Evolutionary conservation across 805 yeast genomes (phyloP).

Genomic region (Candida maris): DNA sequence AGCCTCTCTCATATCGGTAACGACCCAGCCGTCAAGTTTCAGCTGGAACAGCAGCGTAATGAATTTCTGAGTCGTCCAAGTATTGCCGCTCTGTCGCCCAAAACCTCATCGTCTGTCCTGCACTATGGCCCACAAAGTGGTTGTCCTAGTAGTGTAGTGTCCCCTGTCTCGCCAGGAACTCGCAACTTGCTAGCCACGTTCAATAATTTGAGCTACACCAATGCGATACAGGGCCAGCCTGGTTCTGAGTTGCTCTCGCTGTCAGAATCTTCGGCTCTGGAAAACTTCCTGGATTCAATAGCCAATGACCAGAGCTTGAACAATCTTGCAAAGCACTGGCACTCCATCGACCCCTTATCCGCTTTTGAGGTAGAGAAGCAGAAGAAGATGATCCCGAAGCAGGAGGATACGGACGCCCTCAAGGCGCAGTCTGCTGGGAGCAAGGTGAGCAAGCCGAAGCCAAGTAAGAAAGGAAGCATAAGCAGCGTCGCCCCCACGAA

Average conservation of each 20-base stretch:
- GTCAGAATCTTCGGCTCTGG: slow-evolving; percentile 34
- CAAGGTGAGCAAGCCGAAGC: slow-evolving; percentile 6
- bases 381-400: background rate
- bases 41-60: slow-evolving; percentile 18
- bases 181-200: slow-evolving; percentile 28
- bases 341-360: slow-evolving; percentile 29
- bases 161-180: slow-evolving; percentile 32
- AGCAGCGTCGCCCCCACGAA: slow-evolving; percentile 3
- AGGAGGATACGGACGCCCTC: background rate
- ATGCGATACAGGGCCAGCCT: slow-evolving; percentile 11
- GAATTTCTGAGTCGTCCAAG: slow-evolving; percentile 15
- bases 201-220: slow-evolving; percentile 23
- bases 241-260: slow-evolving; percentile 28
- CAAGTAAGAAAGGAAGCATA: background rate
- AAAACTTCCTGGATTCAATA: slow-evolving; percentile 34
- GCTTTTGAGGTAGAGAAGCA: background rate
- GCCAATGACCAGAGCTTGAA: slow-evolving; percentile 30
- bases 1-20: no score
- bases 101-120: slow-evolving; percentile 2
- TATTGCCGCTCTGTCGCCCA: slow-evolving; percentile 11
- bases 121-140: background rate
- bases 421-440: background rate
- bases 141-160: slow-evolving; percentile 5
- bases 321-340: slow-evolving; percentile 31
- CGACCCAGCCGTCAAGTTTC: slow-evolving; percentile 3